Evolutionary conservation across 108 stramenopile genomes (phyloP).

Genomic region (Nitzschia putrida): DNA sequence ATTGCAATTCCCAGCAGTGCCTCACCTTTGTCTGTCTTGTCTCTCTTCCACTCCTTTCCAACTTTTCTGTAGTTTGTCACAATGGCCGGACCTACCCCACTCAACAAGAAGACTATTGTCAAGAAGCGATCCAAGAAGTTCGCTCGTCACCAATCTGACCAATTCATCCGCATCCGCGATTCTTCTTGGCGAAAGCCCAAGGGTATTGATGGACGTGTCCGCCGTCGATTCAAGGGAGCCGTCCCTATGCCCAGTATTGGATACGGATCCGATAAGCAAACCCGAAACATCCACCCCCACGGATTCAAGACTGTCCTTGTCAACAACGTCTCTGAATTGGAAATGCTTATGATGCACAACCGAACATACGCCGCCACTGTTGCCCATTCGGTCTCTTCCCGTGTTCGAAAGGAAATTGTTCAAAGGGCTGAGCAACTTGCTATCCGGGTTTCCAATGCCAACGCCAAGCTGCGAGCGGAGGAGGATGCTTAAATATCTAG

Average conservation of each 20-base stretch:
- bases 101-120: conserved; percentile 94
- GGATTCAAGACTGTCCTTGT: conserved; percentile 99
- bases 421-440: conserved; percentile 97
- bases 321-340: conserved; percentile 94
- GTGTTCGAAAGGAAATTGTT: conserved; percentile 93
- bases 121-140: conserved; percentile 99
- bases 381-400: conserved; percentile 90
- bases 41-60: no score
- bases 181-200: conserved; percentile 99
- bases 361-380: conserved; percentile 98
- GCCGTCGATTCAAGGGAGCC: conserved; percentile 99
- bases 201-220: conserved; percentile 99
- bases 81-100: conserved; percentile 90
- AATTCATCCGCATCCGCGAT: conserved; percentile 93
- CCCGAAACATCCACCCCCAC: conserved; percentile 95
- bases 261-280: conserved; percentile 98
- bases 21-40: no score
- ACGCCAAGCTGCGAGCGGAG: conserved; percentile 76
- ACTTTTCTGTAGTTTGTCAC: conserved; percentile 28
- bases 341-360: conserved; percentile 99
- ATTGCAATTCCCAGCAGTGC: no score
- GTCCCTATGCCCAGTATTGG: conserved; percentile 98
- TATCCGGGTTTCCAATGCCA: conserved; percentile 70
- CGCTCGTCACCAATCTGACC: conserved; percentile 97
- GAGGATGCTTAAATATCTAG: conserved; percentile 83